Evolutionary conservation across 345 rosid species (phyloP).

Genomic region (Lagerstroemia speciosa): DNA sequence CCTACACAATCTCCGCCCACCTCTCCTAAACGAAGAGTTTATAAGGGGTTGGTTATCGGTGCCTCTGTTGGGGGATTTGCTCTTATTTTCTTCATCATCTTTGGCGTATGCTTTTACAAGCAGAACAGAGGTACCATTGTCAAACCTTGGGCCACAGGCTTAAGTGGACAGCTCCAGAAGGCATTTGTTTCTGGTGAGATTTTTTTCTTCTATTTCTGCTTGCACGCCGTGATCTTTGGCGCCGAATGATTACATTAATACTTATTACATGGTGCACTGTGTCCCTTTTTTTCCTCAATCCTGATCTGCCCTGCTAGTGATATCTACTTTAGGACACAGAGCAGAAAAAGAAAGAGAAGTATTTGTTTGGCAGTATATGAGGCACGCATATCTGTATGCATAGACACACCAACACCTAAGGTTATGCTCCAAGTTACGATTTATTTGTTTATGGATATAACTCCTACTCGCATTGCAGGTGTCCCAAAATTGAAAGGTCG

Average conservation of each 20-base stretch:
- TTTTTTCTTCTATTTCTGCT: not conserved
- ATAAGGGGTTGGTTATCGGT: conserved; percentile 18
- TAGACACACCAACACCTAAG: not conserved
- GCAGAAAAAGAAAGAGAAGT: not conserved
- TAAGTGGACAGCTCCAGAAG: conserved; percentile 89
- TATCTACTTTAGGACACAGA: not conserved
- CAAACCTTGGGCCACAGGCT: conserved; percentile 91
- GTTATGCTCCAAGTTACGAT: not conserved
- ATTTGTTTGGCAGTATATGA: not conserved
- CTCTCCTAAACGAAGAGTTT: not conserved
- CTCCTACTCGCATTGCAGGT: conserved; percentile 43
- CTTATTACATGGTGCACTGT: not conserved
- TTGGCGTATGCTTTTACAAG: conserved; percentile 28
- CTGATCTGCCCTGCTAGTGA: not conserved
- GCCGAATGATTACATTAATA: not conserved
- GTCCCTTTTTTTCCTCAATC: not conserved
- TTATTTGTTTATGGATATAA: not conserved
- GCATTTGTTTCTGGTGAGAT: conserved; percentile 69
- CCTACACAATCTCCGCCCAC: not conserved
- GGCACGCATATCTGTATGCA: not conserved
- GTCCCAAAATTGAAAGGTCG: conserved; percentile 71
- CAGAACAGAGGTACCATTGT: conserved; percentile 48
- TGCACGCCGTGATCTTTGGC: not conserved
- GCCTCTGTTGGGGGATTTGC: conserved; percentile 29
- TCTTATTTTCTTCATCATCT: conserved; percentile 25